Evolutionary conservation across 495 filamentous ascomycete genomes (phyloP).

Genomic region (Trichoderma reesei): DNA sequence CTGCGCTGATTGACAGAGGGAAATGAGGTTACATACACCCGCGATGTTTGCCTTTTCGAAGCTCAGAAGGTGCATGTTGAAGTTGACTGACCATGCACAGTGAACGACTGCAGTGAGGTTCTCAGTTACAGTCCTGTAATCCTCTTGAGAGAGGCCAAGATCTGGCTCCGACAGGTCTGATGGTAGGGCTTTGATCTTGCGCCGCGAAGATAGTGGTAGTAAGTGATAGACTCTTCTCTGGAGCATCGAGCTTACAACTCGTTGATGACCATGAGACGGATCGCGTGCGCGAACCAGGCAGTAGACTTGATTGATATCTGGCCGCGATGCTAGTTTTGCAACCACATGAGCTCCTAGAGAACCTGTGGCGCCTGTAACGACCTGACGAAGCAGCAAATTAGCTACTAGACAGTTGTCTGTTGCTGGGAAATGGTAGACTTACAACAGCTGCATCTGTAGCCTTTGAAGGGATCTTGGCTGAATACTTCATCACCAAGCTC

Average conservation of each 20-base stretch:
- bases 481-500: not conserved
- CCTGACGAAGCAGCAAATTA: not conserved
- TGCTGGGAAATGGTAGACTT: not conserved
- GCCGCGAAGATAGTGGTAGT: constrained; percentile 13
- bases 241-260: constrained; percentile 11
- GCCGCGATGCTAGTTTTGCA: constrained; percentile 29
- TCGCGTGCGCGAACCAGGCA: constrained; percentile 38
- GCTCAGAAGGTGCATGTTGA: constrained; percentile 40
- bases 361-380: constrained; percentile 40
- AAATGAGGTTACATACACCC: constrained; percentile 20
- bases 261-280: constrained; percentile 13
- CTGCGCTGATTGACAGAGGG: constrained; percentile 2
- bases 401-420: not conserved
- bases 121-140: constrained; percentile 24
- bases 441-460: not conserved
- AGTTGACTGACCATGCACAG: constrained; percentile 61
- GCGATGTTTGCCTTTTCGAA: constrained; percentile 44
- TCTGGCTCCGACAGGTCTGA: constrained; percentile 25
- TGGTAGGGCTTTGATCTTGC: constrained; percentile 32
- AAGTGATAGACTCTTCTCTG: constrained; percentile 5
- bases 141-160: constrained; percentile 28
- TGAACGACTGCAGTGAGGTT: constrained; percentile 44
- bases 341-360: constrained; percentile 47
- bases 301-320: constrained; percentile 38
- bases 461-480: not conserved